Conservation (phyloP, 2,329 filamentous ascomycete species). For the Trichoderma endophyticum region DNA sequence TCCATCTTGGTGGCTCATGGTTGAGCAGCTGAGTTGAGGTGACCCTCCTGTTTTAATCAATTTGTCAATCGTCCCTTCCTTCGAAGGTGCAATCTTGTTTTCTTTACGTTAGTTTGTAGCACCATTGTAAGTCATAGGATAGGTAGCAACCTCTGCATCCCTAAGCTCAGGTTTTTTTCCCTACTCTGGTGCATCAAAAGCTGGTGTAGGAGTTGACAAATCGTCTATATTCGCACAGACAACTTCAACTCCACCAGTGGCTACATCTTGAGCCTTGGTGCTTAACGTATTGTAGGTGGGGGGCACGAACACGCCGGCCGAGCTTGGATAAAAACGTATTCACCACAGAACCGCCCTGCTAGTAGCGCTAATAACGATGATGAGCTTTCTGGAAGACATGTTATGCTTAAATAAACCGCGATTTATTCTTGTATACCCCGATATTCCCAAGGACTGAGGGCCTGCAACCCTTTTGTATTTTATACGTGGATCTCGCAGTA, state of each 20-base stretch:
- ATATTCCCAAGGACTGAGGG: accelerated
- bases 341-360: neutral
- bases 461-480: neutral
- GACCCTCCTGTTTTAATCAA: too few species aligned
- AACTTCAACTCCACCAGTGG: neutral
- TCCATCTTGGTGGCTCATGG: too few species aligned
- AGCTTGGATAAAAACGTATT: neutral
- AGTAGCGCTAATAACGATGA: neutral
- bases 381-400: neutral
- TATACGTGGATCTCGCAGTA: too few species aligned
- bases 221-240: neutral
- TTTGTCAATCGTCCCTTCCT: too few species aligned
- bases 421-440: neutral
- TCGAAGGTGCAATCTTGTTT: too few species aligned
- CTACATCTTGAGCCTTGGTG: neutral
- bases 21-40: too few species aligned
- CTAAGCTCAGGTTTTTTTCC: neutral
- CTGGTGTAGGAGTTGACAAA: neutral
- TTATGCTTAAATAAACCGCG: neutral
- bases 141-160: too few species aligned
- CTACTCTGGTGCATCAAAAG: neutral
- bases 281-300: neutral
- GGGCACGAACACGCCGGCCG: neutral
- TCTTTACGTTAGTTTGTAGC: too few species aligned
- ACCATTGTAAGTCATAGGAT: too few species aligned